These are phyloP conservation scores for Penicillium longicatenatum DNA, from an alignment of 495 filamentous ascomycete species.

Conservation along the genomic window DNA sequence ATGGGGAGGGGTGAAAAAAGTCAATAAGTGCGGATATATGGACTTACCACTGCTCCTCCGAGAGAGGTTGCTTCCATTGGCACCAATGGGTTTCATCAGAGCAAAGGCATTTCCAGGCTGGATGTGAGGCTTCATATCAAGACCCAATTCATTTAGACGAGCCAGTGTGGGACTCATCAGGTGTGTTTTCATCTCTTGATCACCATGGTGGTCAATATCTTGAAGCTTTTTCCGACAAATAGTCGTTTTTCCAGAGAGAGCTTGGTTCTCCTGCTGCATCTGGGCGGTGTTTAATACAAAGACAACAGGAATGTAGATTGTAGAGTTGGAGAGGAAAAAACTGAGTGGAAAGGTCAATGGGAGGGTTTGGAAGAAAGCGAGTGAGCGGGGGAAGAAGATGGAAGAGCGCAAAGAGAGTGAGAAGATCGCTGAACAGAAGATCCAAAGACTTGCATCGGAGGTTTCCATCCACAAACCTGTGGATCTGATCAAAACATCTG, in stretches of 20 bases:
- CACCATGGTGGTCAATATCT: not conserved
- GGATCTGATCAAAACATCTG: too few species aligned
- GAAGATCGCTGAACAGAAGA: too few species aligned
- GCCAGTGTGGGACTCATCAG: not conserved
- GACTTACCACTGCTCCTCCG: conserved; percentile 11
- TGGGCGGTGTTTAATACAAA: not conserved
- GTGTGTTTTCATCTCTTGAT: not conserved
- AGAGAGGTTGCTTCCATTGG: conserved; percentile 5
- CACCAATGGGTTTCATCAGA: conserved; percentile 18
- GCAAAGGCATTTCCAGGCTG: conserved; percentile 35
- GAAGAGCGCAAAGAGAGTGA: too few species aligned
- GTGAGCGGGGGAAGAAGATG: too few species aligned
- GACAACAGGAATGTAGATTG: not conserved
- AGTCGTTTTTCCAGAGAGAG: not conserved
- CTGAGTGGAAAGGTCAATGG: not conserved
- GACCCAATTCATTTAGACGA: not conserved
- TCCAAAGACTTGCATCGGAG: too few species aligned
- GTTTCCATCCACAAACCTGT: too few species aligned
- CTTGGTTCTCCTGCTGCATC: not conserved
- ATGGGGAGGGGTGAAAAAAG: not conserved
- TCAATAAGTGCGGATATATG: not conserved
- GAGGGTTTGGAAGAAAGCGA: too few species aligned
- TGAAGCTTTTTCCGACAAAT: not conserved
- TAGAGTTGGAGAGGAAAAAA: not conserved
- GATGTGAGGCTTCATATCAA: not conserved